phyloP scores from a whole-genome alignment of 352 stramenopile species.

The Pythium guiyangense region DNA sequence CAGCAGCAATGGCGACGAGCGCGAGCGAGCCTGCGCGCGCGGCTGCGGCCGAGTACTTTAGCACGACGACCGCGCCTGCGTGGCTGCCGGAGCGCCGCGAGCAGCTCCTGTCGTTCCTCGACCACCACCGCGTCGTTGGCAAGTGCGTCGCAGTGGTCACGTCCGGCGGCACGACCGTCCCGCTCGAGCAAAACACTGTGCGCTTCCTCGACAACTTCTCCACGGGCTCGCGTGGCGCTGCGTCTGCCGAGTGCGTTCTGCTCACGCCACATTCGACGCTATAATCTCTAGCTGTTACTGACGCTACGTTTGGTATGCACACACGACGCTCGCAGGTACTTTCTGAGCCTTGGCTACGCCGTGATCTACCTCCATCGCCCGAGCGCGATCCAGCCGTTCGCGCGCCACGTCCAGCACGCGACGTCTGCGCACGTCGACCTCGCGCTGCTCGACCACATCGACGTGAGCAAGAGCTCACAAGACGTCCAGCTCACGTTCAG shows the following conservation, averaged over 20 bases:
- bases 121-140: constrained; percentile 54
- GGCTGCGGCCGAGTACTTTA: constrained; percentile 53
- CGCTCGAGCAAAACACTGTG: constrained; percentile 94
- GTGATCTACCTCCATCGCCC: constrained; percentile 95
- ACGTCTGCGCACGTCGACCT: constrained; percentile 60
- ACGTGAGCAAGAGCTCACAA: constrained; percentile 19
- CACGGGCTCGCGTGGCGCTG: constrained; percentile 89
- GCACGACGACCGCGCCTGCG: constrained; percentile 32
- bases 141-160: constrained; percentile 92
- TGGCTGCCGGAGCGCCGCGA: constrained; percentile 30
- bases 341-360: constrained; percentile 92
- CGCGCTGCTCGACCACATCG: constrained; percentile 58
- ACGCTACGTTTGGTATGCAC: neutral
- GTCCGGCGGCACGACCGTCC: constrained; percentile 93
- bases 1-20: neutral
- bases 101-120: constrained; percentile 52
- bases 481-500: constrained; percentile 32
- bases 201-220: constrained; percentile 98
- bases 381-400: constrained; percentile 85
- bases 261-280: neutral
- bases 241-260: constrained; percentile 57
- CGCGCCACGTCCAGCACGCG: constrained; percentile 56
- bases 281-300: neutral
- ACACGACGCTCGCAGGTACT: constrained; percentile 48
- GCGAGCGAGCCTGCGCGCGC: constrained; percentile 10